phyloP scores from a whole-genome alignment of 805 yeast species.

The Wickerhamiella lipophila region DNA sequence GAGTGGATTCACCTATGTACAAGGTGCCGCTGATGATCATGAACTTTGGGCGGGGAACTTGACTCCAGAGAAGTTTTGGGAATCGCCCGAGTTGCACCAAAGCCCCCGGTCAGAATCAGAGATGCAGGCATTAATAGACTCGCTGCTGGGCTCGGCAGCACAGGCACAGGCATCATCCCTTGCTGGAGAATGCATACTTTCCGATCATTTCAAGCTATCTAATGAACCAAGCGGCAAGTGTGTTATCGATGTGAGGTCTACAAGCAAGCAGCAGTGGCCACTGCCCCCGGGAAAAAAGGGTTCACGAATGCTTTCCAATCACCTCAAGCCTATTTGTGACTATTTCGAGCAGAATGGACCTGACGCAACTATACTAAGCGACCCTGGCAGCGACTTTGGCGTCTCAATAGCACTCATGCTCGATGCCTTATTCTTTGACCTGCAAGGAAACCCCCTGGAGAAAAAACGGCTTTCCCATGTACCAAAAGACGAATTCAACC shows the following conservation, averaged over 20 bases:
- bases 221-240: not conserved
- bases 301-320: slow-evolving; percentile 43
- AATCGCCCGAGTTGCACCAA: slow-evolving; percentile 28
- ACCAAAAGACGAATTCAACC: slow-evolving; percentile 42
- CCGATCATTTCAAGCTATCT: not conserved
- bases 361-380: slow-evolving; percentile 40
- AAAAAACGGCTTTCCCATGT: slow-evolving; percentile 15
- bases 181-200: not conserved
- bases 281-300: slow-evolving; percentile 43
- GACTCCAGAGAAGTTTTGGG: slow-evolving; percentile 49
- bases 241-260: not conserved
- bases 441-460: slow-evolving; percentile 32
- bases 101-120: slow-evolving; percentile 27
- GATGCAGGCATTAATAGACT: slow-evolving; percentile 11
- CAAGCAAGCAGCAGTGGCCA: slow-evolving; percentile 11
- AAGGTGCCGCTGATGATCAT: slow-evolving; percentile 93
- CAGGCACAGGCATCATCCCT: not conserved
- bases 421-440: slow-evolving; percentile 36
- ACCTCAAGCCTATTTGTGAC: slow-evolving; percentile 35
- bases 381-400: slow-evolving; percentile 53
- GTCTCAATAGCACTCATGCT: slow-evolving; percentile 45
- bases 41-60: slow-evolving; percentile 65
- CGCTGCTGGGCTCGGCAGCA: not conserved
- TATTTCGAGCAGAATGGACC: slow-evolving; percentile 16
- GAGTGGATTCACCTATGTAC: slow-evolving; percentile 52